Percentiles rank a stretch among this genome's conserved stretches.
Evolutionary conservation across 2,329 filamentous ascomycete genomes (phyloP).

Genomic region (Ophiosphaerella narmari): DNA sequence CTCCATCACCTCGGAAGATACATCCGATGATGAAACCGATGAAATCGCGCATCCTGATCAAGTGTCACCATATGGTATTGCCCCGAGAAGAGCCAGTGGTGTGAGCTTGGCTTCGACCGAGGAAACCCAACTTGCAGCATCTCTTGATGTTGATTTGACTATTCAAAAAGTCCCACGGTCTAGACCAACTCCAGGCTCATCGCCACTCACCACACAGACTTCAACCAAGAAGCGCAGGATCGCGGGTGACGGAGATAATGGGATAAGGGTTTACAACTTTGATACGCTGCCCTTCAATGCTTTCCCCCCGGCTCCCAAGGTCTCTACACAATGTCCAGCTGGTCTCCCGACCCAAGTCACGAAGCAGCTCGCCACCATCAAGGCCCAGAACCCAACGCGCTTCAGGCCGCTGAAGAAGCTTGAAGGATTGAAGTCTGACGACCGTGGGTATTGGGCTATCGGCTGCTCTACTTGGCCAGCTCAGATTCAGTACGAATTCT

Average conservation of each 20-base stretch:
- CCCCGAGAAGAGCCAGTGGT: not conserved
- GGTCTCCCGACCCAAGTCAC: slow-evolving; percentile 38
- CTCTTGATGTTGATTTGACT: too few species aligned
- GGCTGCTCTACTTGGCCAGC: slow-evolving; percentile 61
- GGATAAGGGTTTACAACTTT: slow-evolving; percentile 22
- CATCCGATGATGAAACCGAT: slow-evolving; percentile 5
- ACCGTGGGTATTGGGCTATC: slow-evolving; percentile 80
- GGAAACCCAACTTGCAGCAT: too few species aligned
- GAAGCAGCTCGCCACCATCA: slow-evolving; percentile 25
- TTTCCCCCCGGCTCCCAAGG: slow-evolving; percentile 28
- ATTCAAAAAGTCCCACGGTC: not conserved
- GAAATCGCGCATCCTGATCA: not conserved
- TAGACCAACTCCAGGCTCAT: not conserved
- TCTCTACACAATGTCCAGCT: slow-evolving; percentile 21
- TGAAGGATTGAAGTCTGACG: slow-evolving; percentile 60
- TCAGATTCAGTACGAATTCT: slow-evolving; percentile 58
- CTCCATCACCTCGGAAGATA: slow-evolving; percentile 26
- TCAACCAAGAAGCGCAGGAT: not conserved
- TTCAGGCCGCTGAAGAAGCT: slow-evolving; percentile 47
- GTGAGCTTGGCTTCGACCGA: too few species aligned
- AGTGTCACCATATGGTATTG: not conserved
- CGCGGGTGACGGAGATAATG: not conserved
- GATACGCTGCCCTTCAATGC: slow-evolving; percentile 25
- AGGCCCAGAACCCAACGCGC: slow-evolving; percentile 31
- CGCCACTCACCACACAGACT: not conserved